Conservation (phyloP, 2,329 filamentous ascomycete species). For the Phaeosphaeria sp. region DNA sequence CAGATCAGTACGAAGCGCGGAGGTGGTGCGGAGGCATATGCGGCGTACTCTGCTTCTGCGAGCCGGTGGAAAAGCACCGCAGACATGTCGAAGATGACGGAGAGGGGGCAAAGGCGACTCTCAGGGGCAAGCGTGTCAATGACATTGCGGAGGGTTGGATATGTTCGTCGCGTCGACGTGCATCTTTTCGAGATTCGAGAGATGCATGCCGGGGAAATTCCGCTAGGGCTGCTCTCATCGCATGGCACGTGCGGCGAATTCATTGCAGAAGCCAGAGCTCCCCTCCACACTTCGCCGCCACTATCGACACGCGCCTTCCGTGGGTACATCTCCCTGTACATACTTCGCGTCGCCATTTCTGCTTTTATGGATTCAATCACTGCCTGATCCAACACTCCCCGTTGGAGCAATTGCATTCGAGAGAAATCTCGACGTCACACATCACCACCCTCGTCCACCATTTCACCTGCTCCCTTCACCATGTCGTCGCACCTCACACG, state of each 20-base stretch:
- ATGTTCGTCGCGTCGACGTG: conserved; percentile 6
- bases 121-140: conserved; percentile 20
- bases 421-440: conserved; percentile 5
- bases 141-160: conserved; percentile 28
- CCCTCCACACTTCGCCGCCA: conserved; percentile 13
- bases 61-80: conserved; percentile 35
- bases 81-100: conserved; percentile 14
- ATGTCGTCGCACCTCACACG: conserved; percentile 69
- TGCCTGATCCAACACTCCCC: conserved; percentile 3
- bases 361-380: conserved; percentile 18
- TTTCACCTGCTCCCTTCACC: conserved; percentile 21
- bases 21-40: conserved; percentile 4
- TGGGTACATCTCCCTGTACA: conserved; percentile 21
- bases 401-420: conserved; percentile 17
- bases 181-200: conserved; percentile 19
- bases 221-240: conserved; percentile 8
- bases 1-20: conserved; percentile 12
- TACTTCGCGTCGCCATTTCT: conserved; percentile 7
- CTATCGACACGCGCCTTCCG: conserved; percentile 12
- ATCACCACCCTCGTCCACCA: not conserved
- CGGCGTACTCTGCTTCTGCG: conserved; percentile 24
- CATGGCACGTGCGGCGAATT: conserved; percentile 27
- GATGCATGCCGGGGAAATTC: conserved; percentile 17
- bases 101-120: conserved; percentile 7
- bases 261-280: conserved; percentile 16